A percentile compares a stretch with the other conserved stretches of the same genome.
Evolutionary conservation across 2,329 filamentous ascomycete genomes (phyloP).

Genomic region (Samsoniella hepiali): DNA sequence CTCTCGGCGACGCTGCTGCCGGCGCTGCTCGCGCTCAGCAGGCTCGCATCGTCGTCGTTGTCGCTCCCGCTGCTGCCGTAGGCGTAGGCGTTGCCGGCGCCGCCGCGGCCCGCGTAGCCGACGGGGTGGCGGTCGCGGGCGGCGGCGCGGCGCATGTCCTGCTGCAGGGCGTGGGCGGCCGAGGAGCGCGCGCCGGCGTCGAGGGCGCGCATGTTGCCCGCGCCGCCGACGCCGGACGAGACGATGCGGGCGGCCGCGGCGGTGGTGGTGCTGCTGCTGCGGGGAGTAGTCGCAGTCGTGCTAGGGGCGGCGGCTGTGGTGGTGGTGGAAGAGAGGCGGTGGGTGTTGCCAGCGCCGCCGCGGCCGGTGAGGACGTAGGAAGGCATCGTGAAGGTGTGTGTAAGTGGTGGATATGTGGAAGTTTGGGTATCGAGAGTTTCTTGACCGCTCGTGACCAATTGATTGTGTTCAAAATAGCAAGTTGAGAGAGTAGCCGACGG

Average conservation of each 20-base stretch:
- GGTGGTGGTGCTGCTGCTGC: slow-evolving; percentile 33
- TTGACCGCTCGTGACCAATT: background rate
- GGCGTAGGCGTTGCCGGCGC: slow-evolving; percentile 64
- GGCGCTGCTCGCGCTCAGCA: slow-evolving; percentile 25
- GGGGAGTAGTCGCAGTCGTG: background rate
- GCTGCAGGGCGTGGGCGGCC: slow-evolving; percentile 51
- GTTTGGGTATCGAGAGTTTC: background rate
- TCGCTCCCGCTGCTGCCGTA: slow-evolving; percentile 24
- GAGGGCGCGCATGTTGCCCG: slow-evolving; percentile 59
- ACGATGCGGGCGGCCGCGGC: slow-evolving; percentile 46
- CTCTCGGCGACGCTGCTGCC: slow-evolving; percentile 5
- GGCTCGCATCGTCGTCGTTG: slow-evolving; percentile 22
- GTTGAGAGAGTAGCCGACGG: background rate
- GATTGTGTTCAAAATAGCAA: background rate
- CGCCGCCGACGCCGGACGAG: slow-evolving; percentile 64
- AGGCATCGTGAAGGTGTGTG: slow-evolving; percentile 42
- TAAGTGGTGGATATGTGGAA: slow-evolving; percentile 46
- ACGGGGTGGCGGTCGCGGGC: slow-evolving; percentile 40
- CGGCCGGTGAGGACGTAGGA: slow-evolving; percentile 51
- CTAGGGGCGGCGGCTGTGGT: background rate
- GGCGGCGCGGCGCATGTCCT: slow-evolving; percentile 44
- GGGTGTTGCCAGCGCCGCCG: slow-evolving; percentile 55
- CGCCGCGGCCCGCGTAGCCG: slow-evolving; percentile 65
- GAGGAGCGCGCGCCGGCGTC: slow-evolving; percentile 41
- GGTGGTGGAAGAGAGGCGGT: slow-evolving; percentile 43